Base-by-base conservation (phyloP, 1,139 yeast genomes). In the Lipomyces yarrowii region DNA sequence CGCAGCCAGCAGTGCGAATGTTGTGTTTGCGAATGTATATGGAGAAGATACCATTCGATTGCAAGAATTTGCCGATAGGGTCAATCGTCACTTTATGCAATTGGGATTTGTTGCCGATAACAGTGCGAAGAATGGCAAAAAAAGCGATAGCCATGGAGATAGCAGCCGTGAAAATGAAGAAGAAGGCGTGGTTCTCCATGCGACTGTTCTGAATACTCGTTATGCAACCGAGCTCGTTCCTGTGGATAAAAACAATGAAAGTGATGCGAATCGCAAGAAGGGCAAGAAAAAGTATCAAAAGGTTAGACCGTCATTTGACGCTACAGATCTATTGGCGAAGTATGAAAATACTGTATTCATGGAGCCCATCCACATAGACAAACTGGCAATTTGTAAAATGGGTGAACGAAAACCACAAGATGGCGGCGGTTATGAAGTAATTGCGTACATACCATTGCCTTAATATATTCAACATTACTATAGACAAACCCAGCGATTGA, bases 401-500 rank as follows among this genome's bases (percentile, higher is more conserved):
- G 68, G 68, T 39, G 60, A 56, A 35, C 51, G 51, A 35, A 26
- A 21, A 18, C 60, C 48, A 35, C 21, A 37, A 11, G 57, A 57
- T 32, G 68, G 68, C 7, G 64, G 68, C 18, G 68, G 68, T 3
- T 65, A 65, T 39, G 58, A 54, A 51, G 55, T 60, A 32, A 58
- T 59, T 21, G 68, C 56, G 42, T 56, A n/a, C 18, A 35, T 65
- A 15, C 51, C 55, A 35, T 51, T 63, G 15, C 59, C 61, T 21
- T 57, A 62, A 35, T 39, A n/a, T 33, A n/a, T 8, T n/a, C 21
- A 26, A 32, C 48, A 42, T n/a, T 15, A 37, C n/a, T 37, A 42
- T 42, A n/a, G 48, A 42, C 42, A n/a, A 18, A 42, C 7, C 48
- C 21, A 2, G 48, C n/a, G 18, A 15, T 11, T 42, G n/a, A n/a